Evolutionary conservation across 495 filamentous ascomycete species (phyloP), one percentile per base, ranked within the genome.

Genomic region (Neurospora cerealis): DNA sequence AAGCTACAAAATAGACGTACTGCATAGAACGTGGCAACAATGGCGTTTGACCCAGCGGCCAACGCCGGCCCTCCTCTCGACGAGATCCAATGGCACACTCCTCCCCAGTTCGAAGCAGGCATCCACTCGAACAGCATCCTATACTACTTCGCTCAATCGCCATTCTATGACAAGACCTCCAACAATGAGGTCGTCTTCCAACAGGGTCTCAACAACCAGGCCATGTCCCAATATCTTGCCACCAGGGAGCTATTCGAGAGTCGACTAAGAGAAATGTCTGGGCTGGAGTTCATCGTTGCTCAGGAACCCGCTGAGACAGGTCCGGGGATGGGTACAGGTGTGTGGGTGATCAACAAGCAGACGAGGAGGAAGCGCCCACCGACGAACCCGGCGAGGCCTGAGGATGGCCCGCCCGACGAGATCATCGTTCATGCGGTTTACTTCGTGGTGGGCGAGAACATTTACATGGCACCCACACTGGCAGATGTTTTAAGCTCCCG

Each of bases 281-380:
- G 96, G 1, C 80, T 94, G 71, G 93, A 95, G 79, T 96, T 92
- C 79, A 85, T 94, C 70, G 91, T 95, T 48, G 88, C 89, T n/a
- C 90, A 93, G 73, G 91, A 92, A 74, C 92, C 92, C 5, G 89
- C 90, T 46, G 90, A 91, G 42, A 89, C 87, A 40, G 86, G 87
- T 2, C 87, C 89, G 0, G 84, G 86, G 17, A 88, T 87, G 42
- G 91, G 88, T 5, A 89, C 87, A 4, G 93, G 93, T 28, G 87
- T 97, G 28, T 99, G 93, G 93, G 92, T 97, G 2, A 93, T 99
- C 73, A 91, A 93, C 77, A 97, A 97, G 85, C 96, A 98, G 81
- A 89, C 87, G 28, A 86, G 94, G 69, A 86, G 88, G 69, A 88
- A 88, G 89, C 88, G 85, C 73, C 54, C 54, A 34, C 54, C 54